Base-by-base conservation (phyloP, 495 filamentous ascomycete species). In the Penicillium fimorum region DNA sequence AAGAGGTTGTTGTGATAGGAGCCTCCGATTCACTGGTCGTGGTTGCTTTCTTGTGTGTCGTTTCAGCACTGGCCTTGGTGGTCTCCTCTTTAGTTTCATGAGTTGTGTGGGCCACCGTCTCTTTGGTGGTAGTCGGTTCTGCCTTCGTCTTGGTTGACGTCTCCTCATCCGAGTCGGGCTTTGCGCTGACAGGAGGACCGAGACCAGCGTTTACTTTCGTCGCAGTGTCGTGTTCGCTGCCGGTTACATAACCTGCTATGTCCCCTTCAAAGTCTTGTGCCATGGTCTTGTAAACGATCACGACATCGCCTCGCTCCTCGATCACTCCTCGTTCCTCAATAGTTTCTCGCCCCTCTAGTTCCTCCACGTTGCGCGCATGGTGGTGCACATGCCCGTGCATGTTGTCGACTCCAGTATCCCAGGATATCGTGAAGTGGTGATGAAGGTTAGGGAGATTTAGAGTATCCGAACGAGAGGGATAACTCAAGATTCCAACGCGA, bases 331-430 rank as follows among this genome's bases (percentile, higher is more conserved):
- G 45, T 15, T 24, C 57, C 22, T 63, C 57, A 9, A 63, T 9
- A 33, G 42, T 25, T 12, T 37, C 53, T 13, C 35, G 47, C 12
- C 25, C 56, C 33, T 62, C 56, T n/a, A 56, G 50, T 46, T 37
- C 46, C 54, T 62, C 56, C 33, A 61, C 53, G 45, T 50, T 55
- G 57, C 55, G 58, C 47, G 53, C 56, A 47, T 67, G 59, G 33
- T 66, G 61, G 45, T 70, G 66, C 43, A 54, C 56, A 58, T 69
- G 68, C 44, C 68, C 66, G 49, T 70, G 68, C 53, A 61, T 64
- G 56, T 68, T 70, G 38, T 60, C 58, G 37, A 32, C 43, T 29
- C 35, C 43, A 38, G 42, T 30, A 51, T 42, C 22, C 29, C 30
- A 51, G 20, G 40, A 51, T 38, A 33, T 56, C 44, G 17, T 40